Conservation (phyloP, 768 basidiomycete species). For the Phanerochaete carnosa region DNA sequence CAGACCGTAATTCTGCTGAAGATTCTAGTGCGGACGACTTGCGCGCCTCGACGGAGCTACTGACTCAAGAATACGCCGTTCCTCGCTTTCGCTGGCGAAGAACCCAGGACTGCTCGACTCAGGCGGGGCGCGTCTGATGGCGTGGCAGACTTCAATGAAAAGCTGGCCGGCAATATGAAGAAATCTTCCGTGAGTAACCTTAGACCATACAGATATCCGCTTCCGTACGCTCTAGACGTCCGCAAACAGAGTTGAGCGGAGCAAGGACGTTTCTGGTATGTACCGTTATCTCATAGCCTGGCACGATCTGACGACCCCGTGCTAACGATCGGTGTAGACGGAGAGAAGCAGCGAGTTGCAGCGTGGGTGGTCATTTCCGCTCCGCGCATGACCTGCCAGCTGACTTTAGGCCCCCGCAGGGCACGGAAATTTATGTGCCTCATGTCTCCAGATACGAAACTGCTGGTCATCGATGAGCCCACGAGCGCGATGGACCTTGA, state of each 20-base stretch:
- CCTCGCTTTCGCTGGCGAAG: slow-evolving; percentile 37
- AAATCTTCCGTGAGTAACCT: background rate
- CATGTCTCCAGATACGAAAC: slow-evolving; percentile 33
- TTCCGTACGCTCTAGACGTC: background rate
- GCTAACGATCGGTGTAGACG: slow-evolving; percentile 11
- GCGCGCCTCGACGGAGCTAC: slow-evolving; percentile 36
- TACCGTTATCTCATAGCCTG: background rate
- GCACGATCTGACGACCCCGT: background rate
- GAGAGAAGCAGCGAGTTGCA: slow-evolving; percentile 22
- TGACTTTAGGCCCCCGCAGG: background rate
- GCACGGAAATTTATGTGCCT: slow-evolving; percentile 41
- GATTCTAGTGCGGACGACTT: slow-evolving; percentile 18
- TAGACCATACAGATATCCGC: background rate
- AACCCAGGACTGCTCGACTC: slow-evolving; percentile 36
- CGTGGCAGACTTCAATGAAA: background rate
- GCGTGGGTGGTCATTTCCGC: slow-evolving; percentile 1
- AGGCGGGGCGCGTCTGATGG: slow-evolving; percentile 14
- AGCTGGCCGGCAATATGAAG: background rate
- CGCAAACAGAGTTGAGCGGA: background rate
- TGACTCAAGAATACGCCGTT: slow-evolving; percentile 37
- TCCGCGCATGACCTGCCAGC: background rate
- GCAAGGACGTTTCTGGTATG: slow-evolving; percentile 7
- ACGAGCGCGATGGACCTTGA: slow-evolving; percentile 55
- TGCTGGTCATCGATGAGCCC: slow-evolving; percentile 57
- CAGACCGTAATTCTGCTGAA: slow-evolving; percentile 19